Evolutionary conservation across 495 filamentous ascomycete species (phyloP).

Genomic region (Parmelia sp.): DNA sequence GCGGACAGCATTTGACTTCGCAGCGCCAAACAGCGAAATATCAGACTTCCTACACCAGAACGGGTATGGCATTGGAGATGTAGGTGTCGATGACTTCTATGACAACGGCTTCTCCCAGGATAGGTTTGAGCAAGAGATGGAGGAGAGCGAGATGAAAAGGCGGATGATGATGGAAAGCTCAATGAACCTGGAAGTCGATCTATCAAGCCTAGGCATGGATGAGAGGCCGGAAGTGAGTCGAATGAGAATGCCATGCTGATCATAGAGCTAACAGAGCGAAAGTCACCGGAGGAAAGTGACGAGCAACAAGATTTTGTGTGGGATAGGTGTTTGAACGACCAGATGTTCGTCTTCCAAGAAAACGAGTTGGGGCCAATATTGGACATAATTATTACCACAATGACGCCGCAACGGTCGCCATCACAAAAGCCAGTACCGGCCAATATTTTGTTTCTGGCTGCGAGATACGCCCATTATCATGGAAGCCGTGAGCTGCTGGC

Average conservation of each 20-base stretch:
- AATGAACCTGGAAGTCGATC: slow-evolving; percentile 91
- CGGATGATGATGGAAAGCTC: slow-evolving; percentile 99
- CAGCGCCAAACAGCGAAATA: slow-evolving; percentile 89
- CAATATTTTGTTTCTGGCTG: slow-evolving; percentile 92
- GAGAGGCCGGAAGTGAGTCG: slow-evolving; percentile 81
- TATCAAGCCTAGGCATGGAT: slow-evolving; percentile 92
- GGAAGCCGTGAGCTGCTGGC: slow-evolving; percentile 77
- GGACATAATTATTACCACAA: slow-evolving; percentile 94
- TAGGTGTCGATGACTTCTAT: slow-evolving; percentile 95
- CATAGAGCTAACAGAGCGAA: slow-evolving; percentile 9
- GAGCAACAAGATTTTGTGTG: slow-evolving; percentile 96
- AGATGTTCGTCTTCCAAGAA: slow-evolving; percentile 99
- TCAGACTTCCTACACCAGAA: slow-evolving; percentile 90
- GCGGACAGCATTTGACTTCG: slow-evolving; percentile 94
- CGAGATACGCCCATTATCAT: slow-evolving; percentile 95
- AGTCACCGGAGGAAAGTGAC: slow-evolving; percentile 79
- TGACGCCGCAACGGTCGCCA: slow-evolving; percentile 91
- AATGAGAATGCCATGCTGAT: neutral
- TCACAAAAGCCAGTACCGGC: slow-evolving; percentile 96
- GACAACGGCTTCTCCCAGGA: slow-evolving; percentile 88
- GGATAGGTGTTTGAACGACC: slow-evolving; percentile 90
- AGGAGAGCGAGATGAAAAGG: slow-evolving; percentile 89
- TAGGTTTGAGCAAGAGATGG: slow-evolving; percentile 92
- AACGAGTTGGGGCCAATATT: slow-evolving; percentile 82
- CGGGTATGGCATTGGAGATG: slow-evolving; percentile 82